phyloP scores from a whole-genome alignment of 768 basidiomycete genomes.

The Lactarius hatsudake region DNA sequence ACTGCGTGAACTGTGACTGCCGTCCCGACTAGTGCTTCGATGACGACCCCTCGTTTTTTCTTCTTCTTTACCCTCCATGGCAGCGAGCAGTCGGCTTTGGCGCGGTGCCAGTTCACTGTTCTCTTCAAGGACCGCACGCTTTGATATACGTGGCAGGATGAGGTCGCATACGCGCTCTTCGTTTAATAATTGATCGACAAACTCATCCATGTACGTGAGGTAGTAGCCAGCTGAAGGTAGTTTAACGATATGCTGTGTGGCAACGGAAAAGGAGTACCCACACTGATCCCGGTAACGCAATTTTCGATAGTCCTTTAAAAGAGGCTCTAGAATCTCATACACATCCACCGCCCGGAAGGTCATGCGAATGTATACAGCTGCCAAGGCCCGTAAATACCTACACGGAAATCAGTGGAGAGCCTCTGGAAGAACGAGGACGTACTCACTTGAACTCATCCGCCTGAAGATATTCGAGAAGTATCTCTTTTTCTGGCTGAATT shows the following conservation, averaged over 20 bases:
- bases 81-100: conserved; percentile 82
- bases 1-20: conserved; percentile 36
- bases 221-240: conserved; percentile 71
- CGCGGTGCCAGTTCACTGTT: conserved; percentile 84
- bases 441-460: conserved; percentile 98
- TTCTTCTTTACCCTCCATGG: conserved; percentile 74
- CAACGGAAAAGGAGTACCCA: conserved; percentile 38
- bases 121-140: conserved; percentile 86
- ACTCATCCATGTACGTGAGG: conserved; percentile 89
- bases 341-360: conserved; percentile 90
- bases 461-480: conserved; percentile 88
- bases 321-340: conserved; percentile 89
- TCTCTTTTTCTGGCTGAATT: conserved; percentile 97
- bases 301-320: conserved; percentile 93
- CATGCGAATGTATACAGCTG: conserved; percentile 92
- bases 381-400: conserved; percentile 91
- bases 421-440: neutral
- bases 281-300: conserved; percentile 77
- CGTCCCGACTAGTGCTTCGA: conserved; percentile 36
- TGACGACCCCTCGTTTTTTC: conserved; percentile 39
- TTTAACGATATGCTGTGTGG: conserved; percentile 4
- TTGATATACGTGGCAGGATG: conserved; percentile 86
- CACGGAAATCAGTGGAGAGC: neutral
- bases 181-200: conserved; percentile 74
- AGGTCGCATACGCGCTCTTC: conserved; percentile 96